Conservation (phyloP, 805 yeast genomes). For the Torulaspora franciscae region DNA sequence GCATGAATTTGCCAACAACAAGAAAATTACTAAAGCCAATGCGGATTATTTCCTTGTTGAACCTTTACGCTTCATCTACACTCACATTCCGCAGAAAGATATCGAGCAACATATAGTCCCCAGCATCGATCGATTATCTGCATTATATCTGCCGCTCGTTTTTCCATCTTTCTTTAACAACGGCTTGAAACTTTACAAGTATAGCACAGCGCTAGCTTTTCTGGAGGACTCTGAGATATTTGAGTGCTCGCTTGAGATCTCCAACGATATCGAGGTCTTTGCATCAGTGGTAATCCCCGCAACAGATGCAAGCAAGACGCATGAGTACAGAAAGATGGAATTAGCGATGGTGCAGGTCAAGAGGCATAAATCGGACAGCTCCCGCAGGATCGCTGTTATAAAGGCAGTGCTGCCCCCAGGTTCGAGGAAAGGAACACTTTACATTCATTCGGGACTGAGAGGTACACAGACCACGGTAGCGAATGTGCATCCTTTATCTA, state of each 20-base stretch:
- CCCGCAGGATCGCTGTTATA: constrained; percentile 62
- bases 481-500: constrained; percentile 61
- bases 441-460: constrained; percentile 65
- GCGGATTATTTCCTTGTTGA: constrained; percentile 70
- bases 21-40: constrained; percentile 32
- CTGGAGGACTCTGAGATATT: constrained; percentile 70
- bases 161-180: constrained; percentile 72
- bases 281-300: constrained; percentile 52
- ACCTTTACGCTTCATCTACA: constrained; percentile 70
- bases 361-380: constrained; percentile 49
- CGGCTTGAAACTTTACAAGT: constrained; percentile 56
- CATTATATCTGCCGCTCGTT: constrained; percentile 78
- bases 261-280: constrained; percentile 62
- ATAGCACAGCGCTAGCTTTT: constrained; percentile 70
- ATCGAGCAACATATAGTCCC: constrained; percentile 85
- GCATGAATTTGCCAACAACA: constrained; percentile 39
- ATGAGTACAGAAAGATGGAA: constrained; percentile 33
- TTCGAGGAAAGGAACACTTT: constrained; percentile 64
- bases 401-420: constrained; percentile 76
- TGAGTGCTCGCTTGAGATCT: constrained; percentile 72
- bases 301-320: constrained; percentile 24
- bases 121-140: constrained; percentile 70
- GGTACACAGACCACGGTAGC: constrained; percentile 54
- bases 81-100: constrained; percentile 79
- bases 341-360: constrained; percentile 71